Base-by-base conservation (phyloP, 768 basidiomycete genomes). In the Naganishia antarctica region DNA sequence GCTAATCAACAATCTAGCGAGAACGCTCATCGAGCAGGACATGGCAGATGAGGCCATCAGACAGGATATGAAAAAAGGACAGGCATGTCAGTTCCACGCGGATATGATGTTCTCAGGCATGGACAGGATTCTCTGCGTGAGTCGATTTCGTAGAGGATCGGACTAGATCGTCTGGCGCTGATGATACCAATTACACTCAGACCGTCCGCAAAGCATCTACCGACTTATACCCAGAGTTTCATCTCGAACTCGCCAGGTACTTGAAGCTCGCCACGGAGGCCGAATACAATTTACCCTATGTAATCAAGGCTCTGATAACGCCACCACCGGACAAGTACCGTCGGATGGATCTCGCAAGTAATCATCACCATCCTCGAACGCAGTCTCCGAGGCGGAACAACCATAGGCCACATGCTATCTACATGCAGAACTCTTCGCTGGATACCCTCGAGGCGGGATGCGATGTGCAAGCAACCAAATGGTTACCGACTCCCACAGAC, bases 121-220 rank as follows among this genome's bases (percentile, higher is more conserved):
- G 47, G 94, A 98, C 73, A 85, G 90, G 34, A 87, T 97, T 45
- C 81, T 99, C 59, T 79, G 93, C 66, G 96, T 96, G 76, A 70
- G 86, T 71, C 8, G 29, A n/a, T 32, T 29, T 18, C 29, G 26
- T 13, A 21, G 21, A 3, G 51, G 23, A 43, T 18, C 40, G 4
- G 8, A 32, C 41, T 21, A 25, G 16, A 47, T 46, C 3, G 5
- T 40, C n/a, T n/a, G 9, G 0, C n/a, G 11, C 12, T 40, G n/a
- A 34, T 61, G 51, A 4, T 45, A 58, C 53, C 37, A 47, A 23
- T 51, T 32, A 29, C 40, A 15, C 31, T 47, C 69, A 98, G 93
- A 90, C 93, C 46, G 85, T 91, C 0, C 88, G 96, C 57, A 97
- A 97, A 78, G 91, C 96, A 16, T 97, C 93, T 18, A 86, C 87